These are phyloP conservation scores for Chaetomiaceae sp. DNA, from an alignment of 2,329 filamentous ascomycete species.

Conservation along the genomic window DNA sequence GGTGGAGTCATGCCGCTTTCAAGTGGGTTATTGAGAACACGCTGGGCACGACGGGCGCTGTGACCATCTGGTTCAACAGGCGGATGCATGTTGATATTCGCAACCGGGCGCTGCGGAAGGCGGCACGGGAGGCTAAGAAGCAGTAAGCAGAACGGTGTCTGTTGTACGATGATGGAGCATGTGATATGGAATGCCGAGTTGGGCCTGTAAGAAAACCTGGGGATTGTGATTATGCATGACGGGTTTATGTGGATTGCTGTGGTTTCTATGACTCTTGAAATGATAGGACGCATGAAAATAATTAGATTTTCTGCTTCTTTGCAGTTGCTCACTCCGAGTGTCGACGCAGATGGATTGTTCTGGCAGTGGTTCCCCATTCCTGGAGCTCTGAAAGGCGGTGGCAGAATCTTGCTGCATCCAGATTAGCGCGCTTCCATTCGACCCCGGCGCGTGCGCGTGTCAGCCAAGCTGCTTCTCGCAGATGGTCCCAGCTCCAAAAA, in stretches of 20 bases:
- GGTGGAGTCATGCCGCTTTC: slow-evolving; percentile 87
- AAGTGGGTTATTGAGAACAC: slow-evolving; percentile 71
- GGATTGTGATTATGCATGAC: too few species aligned
- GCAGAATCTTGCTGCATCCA: slow-evolving; percentile 16
- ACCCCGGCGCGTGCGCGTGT: slow-evolving; percentile 25
- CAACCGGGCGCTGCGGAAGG: slow-evolving; percentile 76
- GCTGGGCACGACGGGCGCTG: slow-evolving; percentile 44
- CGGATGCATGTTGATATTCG: slow-evolving; percentile 81
- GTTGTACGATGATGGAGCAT: neutral
- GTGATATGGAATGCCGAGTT: neutral
- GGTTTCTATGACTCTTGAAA: too few species aligned
- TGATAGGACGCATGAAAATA: too few species aligned
- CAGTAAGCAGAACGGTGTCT: slow-evolving; percentile 8
- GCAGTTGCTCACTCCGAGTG: too few species aligned
- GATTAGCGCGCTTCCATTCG: slow-evolving; percentile 18
- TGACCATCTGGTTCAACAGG: slow-evolving; percentile 49
- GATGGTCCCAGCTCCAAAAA: slow-evolving; percentile 31
- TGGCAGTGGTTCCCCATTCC: too few species aligned
- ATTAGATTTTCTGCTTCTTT: too few species aligned
- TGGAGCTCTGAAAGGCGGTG: slow-evolving; percentile 14
- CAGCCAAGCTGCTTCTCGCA: slow-evolving; percentile 15
- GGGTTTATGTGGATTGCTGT: too few species aligned
- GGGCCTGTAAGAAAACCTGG: too few species aligned
- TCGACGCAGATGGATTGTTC: too few species aligned
- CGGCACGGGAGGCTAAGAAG: slow-evolving; percentile 76